phyloP scores from a whole-genome alignment of 805 yeast species.

The Blastobotrys peoriensis region DNA sequence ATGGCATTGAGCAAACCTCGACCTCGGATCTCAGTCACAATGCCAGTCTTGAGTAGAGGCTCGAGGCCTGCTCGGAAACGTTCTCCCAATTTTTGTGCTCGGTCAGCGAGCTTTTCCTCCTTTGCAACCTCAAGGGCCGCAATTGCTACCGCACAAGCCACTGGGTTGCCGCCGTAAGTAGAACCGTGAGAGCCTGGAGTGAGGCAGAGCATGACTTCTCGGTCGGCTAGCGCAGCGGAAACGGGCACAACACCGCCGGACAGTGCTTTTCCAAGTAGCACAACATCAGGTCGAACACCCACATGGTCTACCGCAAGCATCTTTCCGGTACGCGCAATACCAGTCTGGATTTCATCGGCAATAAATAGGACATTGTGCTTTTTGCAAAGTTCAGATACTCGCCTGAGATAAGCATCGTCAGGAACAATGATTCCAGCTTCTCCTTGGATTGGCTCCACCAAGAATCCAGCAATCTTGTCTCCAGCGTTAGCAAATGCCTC shows the following conservation, averaged over 20 bases:
- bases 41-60: constrained; percentile 38
- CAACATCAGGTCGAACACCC: constrained; percentile 78
- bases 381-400: constrained; percentile 68
- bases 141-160: constrained; percentile 86
- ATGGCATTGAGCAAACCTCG: constrained; percentile 84
- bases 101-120: constrained; percentile 79
- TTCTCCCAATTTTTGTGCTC: constrained; percentile 67
- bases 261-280: constrained; percentile 87
- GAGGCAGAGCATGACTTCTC: constrained; percentile 79
- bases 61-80: constrained; percentile 47
- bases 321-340: constrained; percentile 95
- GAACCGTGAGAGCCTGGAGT: constrained; percentile 98
- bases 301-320: constrained; percentile 88
- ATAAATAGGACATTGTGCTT: constrained; percentile 81
- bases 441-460: constrained; percentile 95
- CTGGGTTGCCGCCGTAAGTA: constrained; percentile 96
- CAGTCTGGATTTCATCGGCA: constrained; percentile 97
- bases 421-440: constrained; percentile 98
- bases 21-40: constrained; percentile 63
- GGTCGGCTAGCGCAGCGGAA: constrained; percentile 84
- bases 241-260: constrained; percentile 94
- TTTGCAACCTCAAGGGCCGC: constrained; percentile 87
- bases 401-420: constrained; percentile 67
- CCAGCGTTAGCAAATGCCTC: constrained; percentile 76
- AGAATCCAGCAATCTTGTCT: constrained; percentile 81